Evolutionary conservation across 2,329 filamentous ascomycete genomes (phyloP), one percentile per base, ranked within the genome.

Genomic region (Penicillium sp.): DNA sequence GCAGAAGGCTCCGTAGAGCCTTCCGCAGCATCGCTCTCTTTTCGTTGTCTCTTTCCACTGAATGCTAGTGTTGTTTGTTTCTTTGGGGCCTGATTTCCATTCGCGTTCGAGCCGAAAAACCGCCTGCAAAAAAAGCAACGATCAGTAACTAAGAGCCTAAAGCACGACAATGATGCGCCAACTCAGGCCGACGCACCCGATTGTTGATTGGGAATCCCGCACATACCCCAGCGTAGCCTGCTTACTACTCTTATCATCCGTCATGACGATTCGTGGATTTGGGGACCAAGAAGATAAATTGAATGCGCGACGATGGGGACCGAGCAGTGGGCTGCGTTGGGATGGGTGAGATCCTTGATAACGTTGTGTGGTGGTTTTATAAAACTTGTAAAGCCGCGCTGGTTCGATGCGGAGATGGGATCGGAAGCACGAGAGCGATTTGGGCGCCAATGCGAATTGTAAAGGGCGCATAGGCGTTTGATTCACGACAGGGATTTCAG

Each of bases 191-290:
- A 74, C 79, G 74, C 85, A 92, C 89, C 87, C 84, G 73, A 93
- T 77, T 65, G 87, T 90, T 70, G 82, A 85, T 79, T 93, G 89
- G 61, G 82, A 81, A 67, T 86, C 78, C 75, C 85, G 87, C 60
- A 93, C 91, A 78, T 94, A 96, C 92, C 90, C 90, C 73, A 96
- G 78, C 58, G 89, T 96, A 67, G 89, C 86, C 77, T 96, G 91
- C 72, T 90, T 92, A 48, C 64, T 66, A 52, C 59, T 63, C 56
- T 64, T 67, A 31, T 69, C 67, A 15, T 69, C 67, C 14, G 67
- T 59, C 70, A 72, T 72, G 31, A 45, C 57, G 47, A 4, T 33
- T 33, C 31, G 33, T 37, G 47, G 42, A 8, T 3, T 31, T 23
- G 25, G 33, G 8, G 27, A 20, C 18, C 18, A 42, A 12, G 27